Base-by-base conservation (phyloP, 139 green algal genomes). In the Dunaliella primolecta region DNA sequence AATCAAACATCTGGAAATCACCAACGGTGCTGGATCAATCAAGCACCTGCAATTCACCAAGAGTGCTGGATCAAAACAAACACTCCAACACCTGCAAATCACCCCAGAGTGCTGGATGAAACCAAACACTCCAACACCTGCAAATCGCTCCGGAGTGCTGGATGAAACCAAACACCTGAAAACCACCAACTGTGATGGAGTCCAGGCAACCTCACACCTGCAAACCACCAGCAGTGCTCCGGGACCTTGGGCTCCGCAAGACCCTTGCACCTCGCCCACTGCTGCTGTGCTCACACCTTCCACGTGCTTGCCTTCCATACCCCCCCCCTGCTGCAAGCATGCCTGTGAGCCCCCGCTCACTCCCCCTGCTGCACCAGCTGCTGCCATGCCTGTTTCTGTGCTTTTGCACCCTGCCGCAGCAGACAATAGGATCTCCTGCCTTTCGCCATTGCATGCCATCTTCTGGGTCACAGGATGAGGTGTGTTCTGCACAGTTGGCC, bases 391-490 rank as follows among this genome's bases (percentile, higher is more conserved):
- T 64, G 46, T 15, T 64, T 64, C 46, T 64, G 46, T 64, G 46
- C 15, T 64, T 15, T 15, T 64, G 46, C 46, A 7, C 46, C 46
- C 46, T 27, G 75, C 77, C 1, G 77, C 77, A 11, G 77, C 77
- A 1, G 11, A 3, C 35, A 81, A 34, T 3, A 81, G 7, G 3
- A 64, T 15, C 35, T 81, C 77, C 77, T 81, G 77, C 3, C 27
- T 20, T 21, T 71, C 77, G 3, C 77, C 77, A 32, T 81, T 81
- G 77, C 77, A 81, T 31, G 77, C 77, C 77, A 81, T n/a, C 75
- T 56, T 81, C 3, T 38, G 2, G n/a, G 27, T 37, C 24, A 33
- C 75, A 37, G 27, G 75, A 38, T 38, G 3, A 30, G 75, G 75
- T 37, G 75, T n/a, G n/a, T n/a, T 37, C 27, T 81, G 75, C 20